Evolutionary conservation across 2,329 filamentous ascomycete genomes (phyloP).

Genomic region (Aspergillus ustus): DNA sequence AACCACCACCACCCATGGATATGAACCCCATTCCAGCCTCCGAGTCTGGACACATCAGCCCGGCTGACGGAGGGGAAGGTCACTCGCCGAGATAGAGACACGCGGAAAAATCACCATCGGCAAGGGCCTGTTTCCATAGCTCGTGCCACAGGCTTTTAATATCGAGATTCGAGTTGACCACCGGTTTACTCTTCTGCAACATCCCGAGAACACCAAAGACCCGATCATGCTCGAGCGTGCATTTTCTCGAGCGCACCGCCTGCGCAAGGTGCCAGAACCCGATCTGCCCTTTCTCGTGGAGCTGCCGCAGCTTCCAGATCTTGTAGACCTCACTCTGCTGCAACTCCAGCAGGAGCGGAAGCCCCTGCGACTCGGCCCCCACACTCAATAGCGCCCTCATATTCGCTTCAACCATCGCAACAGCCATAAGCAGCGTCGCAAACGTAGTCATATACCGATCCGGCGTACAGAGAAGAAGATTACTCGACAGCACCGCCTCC

Average conservation of each 20-base stretch:
- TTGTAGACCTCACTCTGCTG: background rate
- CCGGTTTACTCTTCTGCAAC: background rate
- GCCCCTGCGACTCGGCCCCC: background rate
- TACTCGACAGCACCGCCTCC: constrained; percentile 1
- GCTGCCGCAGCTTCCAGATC: background rate
- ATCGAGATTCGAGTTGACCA: background rate
- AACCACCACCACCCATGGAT: background rate
- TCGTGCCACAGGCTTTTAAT: background rate
- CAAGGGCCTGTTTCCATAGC: background rate
- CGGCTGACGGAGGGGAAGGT: background rate
- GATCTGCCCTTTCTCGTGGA: background rate
- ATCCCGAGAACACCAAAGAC: background rate
- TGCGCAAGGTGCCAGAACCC: background rate
- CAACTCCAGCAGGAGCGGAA: background rate
- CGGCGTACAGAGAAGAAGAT: background rate
- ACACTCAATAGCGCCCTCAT: background rate
- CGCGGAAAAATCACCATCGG: background rate
- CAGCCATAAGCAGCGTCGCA: background rate
- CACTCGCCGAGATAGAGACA: background rate
- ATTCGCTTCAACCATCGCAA: background rate
- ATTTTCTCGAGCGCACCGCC: background rate
- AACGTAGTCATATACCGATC: background rate
- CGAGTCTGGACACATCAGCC: background rate
- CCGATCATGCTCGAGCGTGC: background rate
- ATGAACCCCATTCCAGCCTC: background rate